Evolutionary conservation across 2,329 filamentous ascomycete genomes (phyloP).

Genomic region (Xylariaceae sp.): DNA sequence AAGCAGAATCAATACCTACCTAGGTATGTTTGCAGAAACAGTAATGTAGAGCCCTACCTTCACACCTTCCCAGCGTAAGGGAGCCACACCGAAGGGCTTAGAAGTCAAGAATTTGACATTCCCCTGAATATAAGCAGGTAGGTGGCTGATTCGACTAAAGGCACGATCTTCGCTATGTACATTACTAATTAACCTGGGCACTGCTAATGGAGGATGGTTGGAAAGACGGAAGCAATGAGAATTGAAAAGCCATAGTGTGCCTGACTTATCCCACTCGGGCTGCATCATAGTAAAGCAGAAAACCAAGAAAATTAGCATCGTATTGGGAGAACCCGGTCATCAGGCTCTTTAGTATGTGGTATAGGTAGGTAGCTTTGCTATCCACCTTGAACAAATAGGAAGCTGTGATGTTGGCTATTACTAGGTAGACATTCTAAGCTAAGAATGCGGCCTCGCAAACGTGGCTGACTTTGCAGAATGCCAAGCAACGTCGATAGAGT

Average conservation of each 20-base stretch:
- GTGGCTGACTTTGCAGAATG: constrained; percentile 5
- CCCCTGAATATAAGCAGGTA: too few relatives aligned
- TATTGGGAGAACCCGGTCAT: not conserved
- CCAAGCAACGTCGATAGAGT: not conserved
- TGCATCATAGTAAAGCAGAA: not conserved
- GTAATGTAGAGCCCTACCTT: too few relatives aligned
- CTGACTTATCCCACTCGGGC: not conserved
- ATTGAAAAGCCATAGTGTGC: not conserved
- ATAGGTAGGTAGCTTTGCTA: not conserved
- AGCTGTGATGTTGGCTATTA: not conserved
- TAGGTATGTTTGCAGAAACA: too few relatives aligned
- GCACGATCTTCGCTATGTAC: too few relatives aligned
- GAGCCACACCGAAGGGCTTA: too few relatives aligned
- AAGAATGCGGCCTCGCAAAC: not conserved
- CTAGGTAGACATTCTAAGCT: not conserved
- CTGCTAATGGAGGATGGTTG: not conserved
- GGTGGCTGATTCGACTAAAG: too few relatives aligned
- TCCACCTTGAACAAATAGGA: not conserved
- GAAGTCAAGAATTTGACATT: too few relatives aligned
- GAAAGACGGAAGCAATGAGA: not conserved
- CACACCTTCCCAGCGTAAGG: too few relatives aligned
- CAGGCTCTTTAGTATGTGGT: not conserved
- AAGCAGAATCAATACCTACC: too few relatives aligned
- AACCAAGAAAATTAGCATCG: not conserved
- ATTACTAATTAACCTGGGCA: too few relatives aligned